Conservation (phyloP, 768 basidiomycete genomes). For the Lactifluus subvellereus region DNA sequence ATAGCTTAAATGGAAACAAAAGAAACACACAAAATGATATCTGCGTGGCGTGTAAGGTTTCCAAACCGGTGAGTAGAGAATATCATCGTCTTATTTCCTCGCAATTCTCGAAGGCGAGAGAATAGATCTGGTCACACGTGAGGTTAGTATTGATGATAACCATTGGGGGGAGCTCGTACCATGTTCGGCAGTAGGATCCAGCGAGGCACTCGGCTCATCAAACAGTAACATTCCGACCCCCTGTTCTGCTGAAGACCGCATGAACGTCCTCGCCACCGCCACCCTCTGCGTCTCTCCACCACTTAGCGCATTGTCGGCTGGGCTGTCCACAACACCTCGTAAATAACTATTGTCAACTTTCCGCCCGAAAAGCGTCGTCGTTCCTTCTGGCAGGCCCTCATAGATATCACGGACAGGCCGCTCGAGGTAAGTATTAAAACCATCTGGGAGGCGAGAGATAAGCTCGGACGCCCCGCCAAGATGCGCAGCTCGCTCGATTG, state of each 20-base stretch:
- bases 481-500: slow-evolving; percentile 57
- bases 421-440: slow-evolving; percentile 66
- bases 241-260: slow-evolving; percentile 49
- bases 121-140: slow-evolving; percentile 51
- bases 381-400: slow-evolving; percentile 59
- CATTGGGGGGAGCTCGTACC: background rate
- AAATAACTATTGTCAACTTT: slow-evolving; percentile 32
- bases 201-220: slow-evolving; percentile 67
- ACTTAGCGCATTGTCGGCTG: slow-evolving; percentile 35
- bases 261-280: slow-evolving; percentile 68
- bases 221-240: slow-evolving; percentile 59
- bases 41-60: slow-evolving; percentile 57
- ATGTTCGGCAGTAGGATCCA: slow-evolving; percentile 69
- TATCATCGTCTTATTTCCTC: slow-evolving; percentile 77
- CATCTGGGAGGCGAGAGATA: slow-evolving; percentile 57
- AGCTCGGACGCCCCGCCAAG: slow-evolving; percentile 67
- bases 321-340: background rate
- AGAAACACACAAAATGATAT: slow-evolving; percentile 15
- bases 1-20: background rate
- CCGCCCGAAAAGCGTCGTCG: slow-evolving; percentile 56
- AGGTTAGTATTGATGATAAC: slow-evolving; percentile 18
- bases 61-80: slow-evolving; percentile 73
- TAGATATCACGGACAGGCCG: slow-evolving; percentile 65
- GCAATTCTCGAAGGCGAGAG: slow-evolving; percentile 55
- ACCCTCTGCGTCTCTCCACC: slow-evolving; percentile 75